These are phyloP conservation scores for Cladosporium austrohemisphaericum DNA, from an alignment of 2,329 filamentous ascomycete genomes.

Conservation along the genomic window DNA sequence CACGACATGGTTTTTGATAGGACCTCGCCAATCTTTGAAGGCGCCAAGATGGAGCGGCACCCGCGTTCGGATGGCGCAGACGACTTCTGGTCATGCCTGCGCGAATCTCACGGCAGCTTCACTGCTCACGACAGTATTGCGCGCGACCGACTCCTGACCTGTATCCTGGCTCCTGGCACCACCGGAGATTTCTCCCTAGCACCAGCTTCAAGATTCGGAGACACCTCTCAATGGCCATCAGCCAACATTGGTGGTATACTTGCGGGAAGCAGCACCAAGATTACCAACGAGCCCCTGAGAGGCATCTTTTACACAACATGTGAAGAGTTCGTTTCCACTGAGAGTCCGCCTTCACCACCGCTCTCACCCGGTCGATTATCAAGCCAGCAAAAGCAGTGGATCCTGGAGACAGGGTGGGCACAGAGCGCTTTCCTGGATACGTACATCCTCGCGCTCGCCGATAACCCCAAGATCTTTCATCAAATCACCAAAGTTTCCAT, in stretches of 20 bases:
- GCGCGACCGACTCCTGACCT: neutral
- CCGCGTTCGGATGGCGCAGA: constrained; percentile 21
- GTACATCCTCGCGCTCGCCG: constrained; percentile 61
- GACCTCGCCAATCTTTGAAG: constrained; percentile 46
- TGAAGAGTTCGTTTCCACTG: neutral
- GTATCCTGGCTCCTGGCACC: neutral
- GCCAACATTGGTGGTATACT: constrained; percentile 12
- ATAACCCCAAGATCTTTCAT: constrained; percentile 54
- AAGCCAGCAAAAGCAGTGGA: constrained; percentile 63
- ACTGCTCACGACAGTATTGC: neutral
- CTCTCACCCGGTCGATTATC: constrained; percentile 40
- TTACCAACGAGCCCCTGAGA: neutral
- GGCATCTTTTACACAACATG: constrained; percentile 4
- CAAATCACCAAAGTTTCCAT: constrained; percentile 59
- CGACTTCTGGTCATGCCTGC: constrained; percentile 27
- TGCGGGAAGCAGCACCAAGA: too few species aligned
- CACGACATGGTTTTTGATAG: constrained; percentile 46
- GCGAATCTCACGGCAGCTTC: constrained; percentile 22
- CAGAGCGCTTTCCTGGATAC: constrained; percentile 66
- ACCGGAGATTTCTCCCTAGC: neutral
- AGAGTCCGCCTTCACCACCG: neutral
- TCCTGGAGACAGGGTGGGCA: constrained; percentile 66
- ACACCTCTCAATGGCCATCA: constrained; percentile 22
- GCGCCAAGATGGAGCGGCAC: constrained; percentile 17
- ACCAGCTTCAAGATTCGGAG: constrained; percentile 17